A percentile compares a stretch with the other conserved stretches of the same genome.
phyloP scores from a whole-genome alignment of 2,329 filamentous ascomycete genomes.

The Pestalotiopsis sp. region DNA sequence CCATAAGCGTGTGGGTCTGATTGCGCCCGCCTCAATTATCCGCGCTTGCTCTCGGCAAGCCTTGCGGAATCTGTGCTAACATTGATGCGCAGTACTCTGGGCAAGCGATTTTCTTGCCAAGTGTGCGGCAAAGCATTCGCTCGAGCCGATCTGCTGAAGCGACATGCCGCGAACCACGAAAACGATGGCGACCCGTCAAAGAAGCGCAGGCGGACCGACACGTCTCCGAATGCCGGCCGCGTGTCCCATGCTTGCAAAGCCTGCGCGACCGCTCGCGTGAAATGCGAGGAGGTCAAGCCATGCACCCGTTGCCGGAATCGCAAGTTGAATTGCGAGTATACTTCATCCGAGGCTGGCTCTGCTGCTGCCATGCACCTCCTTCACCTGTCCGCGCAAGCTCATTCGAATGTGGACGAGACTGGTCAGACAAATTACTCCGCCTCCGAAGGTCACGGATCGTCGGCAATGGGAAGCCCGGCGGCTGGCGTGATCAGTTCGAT shows the following conservation, averaged over 20 bases:
- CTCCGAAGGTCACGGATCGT: slow-evolving; percentile 18
- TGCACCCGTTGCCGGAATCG: slow-evolving; percentile 53
- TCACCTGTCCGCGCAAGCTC: slow-evolving; percentile 42
- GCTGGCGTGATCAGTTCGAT: slow-evolving; percentile 26
- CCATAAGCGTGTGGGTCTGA: neutral
- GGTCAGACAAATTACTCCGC: slow-evolving; percentile 15
- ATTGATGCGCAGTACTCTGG: slow-evolving; percentile 17
- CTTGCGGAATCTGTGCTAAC: slow-evolving; percentile 2
- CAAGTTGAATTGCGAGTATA: slow-evolving; percentile 47
- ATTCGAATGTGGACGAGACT: slow-evolving; percentile 14
- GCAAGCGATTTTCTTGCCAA: slow-evolving; percentile 30
- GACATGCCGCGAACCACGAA: slow-evolving; percentile 54
- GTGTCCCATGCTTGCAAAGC: slow-evolving; percentile 56
- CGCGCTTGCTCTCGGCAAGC: neutral
- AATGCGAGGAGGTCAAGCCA: slow-evolving; percentile 58
- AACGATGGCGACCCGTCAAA: slow-evolving; percentile 47
- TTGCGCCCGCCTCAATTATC: neutral
- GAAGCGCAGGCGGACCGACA: slow-evolving; percentile 47
- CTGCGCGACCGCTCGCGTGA: slow-evolving; percentile 55
- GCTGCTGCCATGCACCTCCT: slow-evolving; percentile 46
- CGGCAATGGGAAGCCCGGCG: slow-evolving; percentile 28
- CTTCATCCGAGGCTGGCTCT: slow-evolving; percentile 38
- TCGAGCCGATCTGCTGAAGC: slow-evolving; percentile 55
- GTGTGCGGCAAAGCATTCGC: slow-evolving; percentile 58
- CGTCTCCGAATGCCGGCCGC: slow-evolving; percentile 48